These are phyloP conservation scores for Acer saccharum DNA, from an alignment of 345 rosid species.

Conservation along the genomic window DNA sequence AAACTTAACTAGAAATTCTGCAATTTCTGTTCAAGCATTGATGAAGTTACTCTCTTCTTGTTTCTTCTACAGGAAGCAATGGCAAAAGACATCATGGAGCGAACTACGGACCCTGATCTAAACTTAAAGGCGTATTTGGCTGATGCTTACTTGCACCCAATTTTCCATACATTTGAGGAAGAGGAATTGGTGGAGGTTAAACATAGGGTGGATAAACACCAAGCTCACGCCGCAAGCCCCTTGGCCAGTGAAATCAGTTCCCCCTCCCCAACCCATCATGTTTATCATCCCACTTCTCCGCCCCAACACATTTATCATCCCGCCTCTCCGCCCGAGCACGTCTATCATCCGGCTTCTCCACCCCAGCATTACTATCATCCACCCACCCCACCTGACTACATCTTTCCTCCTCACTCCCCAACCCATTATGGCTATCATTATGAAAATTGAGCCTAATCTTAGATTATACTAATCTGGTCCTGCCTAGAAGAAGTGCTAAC, in stretches of 20 bases:
- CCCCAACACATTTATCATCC: conserved; percentile 40
- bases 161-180: conserved; percentile 73
- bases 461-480: not conserved
- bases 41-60: conserved; percentile 11
- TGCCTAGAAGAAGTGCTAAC: conserved; percentile 26
- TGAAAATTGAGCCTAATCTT: conserved; percentile 25
- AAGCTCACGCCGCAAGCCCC: conserved; percentile 34
- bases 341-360: conserved; percentile 38
- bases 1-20: not conserved
- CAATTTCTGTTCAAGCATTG: not conserved
- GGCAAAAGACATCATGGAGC: conserved; percentile 73
- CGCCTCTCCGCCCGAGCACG: conserved; percentile 34
- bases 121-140: conserved; percentile 72
- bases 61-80: conserved; percentile 74
- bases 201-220: conserved; percentile 38
- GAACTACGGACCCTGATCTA: conserved; percentile 51
- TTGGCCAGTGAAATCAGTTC: conserved; percentile 51
- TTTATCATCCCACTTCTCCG: conserved; percentile 26
- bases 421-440: conserved; percentile 42
- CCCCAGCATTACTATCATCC: conserved; percentile 43
- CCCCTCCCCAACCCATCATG: conserved; percentile 55
- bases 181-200: conserved; percentile 52
- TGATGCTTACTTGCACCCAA: conserved; percentile 93
- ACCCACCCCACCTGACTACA: conserved; percentile 15
- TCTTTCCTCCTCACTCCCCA: conserved; percentile 13